A percentile compares a stretch with the other conserved stretches of the same genome.
These are phyloP conservation scores for Wickerhamiella pararugosa DNA, from an alignment of 1,139 yeast species.

Conservation along the genomic window DNA sequence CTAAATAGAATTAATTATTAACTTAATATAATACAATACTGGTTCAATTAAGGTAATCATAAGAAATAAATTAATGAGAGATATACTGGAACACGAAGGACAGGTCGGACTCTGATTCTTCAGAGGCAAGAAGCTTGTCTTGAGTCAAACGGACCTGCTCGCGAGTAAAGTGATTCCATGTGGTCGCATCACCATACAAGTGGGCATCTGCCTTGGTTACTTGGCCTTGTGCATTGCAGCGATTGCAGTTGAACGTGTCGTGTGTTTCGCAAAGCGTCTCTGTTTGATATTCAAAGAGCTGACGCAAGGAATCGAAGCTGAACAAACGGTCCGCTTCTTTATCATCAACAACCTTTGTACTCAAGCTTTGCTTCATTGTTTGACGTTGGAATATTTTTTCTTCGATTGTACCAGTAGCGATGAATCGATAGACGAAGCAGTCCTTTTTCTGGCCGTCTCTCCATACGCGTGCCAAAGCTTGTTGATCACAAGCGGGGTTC, in stretches of 20 bases:
- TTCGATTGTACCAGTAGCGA: constrained; percentile 89
- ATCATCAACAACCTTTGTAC: constrained; percentile 93
- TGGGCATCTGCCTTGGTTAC: constrained; percentile 58
- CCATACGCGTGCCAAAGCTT: constrained; percentile 96
- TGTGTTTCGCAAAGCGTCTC: constrained; percentile 79
- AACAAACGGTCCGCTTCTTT: constrained; percentile 89
- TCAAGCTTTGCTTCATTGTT: constrained; percentile 83
- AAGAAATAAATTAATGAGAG: constrained; percentile 38
- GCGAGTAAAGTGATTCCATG: constrained; percentile 86
- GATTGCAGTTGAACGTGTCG: constrained; percentile 74
- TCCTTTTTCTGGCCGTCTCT: constrained; percentile 97
- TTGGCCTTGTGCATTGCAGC: constrained; percentile 67
- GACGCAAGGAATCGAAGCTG: constrained; percentile 63
- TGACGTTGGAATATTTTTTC: constrained; percentile 94
- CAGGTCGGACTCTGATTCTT: constrained; percentile 50
- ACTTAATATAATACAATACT: neutral
- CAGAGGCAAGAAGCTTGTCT: constrained; percentile 65
- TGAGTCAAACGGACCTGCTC: constrained; percentile 42
- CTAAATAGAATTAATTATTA: constrained; percentile 20
- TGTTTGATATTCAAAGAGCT: constrained; percentile 57
- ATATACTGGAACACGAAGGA: constrained; percentile 87
- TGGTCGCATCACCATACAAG: constrained; percentile 94
- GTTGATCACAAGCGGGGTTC: constrained; percentile 99
- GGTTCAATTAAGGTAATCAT: no score
- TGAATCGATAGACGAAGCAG: constrained; percentile 86